A percentile compares a stretch with the other conserved stretches of the same genome.
These are phyloP conservation scores for Cercophora samala DNA, from an alignment of 495 filamentous ascomycete genomes.

Conservation along the genomic window DNA sequence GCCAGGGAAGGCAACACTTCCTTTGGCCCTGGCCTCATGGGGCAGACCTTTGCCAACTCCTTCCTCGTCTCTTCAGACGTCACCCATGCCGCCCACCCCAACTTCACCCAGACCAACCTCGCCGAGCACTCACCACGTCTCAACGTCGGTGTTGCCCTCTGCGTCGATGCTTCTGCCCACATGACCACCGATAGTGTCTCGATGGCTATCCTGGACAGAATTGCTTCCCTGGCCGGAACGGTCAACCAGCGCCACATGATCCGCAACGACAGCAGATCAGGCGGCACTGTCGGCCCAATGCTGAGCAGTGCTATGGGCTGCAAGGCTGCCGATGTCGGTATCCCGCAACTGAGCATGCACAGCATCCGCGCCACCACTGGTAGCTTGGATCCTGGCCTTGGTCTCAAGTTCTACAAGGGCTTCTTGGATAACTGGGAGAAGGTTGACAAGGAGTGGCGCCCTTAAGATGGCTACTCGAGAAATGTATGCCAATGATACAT, in stretches of 20 bases:
- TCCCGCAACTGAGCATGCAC: conserved; percentile 94
- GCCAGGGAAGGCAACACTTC: conserved; percentile 23
- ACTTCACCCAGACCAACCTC: conserved; percentile 78
- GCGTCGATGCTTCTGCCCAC: conserved; percentile 85
- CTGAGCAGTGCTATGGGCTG: conserved; percentile 76
- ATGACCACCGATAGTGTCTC: conserved; percentile 87
- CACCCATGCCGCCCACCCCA: conserved; percentile 91
- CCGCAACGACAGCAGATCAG: conserved; percentile 80
- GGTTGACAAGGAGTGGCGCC: conserved; percentile 76
- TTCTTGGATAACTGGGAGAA: conserved; percentile 87
- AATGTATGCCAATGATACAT: too few relatives aligned
- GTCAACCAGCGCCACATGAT: conserved; percentile 91
- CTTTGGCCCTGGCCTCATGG: conserved; percentile 64
- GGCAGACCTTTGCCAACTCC: conserved; percentile 84
- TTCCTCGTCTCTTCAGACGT: conserved; percentile 94
- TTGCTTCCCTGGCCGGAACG: conserved; percentile 66
- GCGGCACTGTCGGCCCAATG: conserved; percentile 96
- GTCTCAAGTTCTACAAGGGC: conserved; percentile 81
- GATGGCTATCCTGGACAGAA: conserved; percentile 67
- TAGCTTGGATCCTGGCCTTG: conserved; percentile 79
- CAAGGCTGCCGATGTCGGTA: conserved; percentile 82
- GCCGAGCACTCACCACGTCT: conserved; percentile 79
- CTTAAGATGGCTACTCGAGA: too few relatives aligned
- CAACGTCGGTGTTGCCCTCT: conserved; percentile 84
- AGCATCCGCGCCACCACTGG: conserved; percentile 89